A percentile compares a stretch with the other conserved stretches of the same genome.
phyloP scores from a whole-genome alignment of 345 rosid species.

The Clarkia xantiana region DNA sequence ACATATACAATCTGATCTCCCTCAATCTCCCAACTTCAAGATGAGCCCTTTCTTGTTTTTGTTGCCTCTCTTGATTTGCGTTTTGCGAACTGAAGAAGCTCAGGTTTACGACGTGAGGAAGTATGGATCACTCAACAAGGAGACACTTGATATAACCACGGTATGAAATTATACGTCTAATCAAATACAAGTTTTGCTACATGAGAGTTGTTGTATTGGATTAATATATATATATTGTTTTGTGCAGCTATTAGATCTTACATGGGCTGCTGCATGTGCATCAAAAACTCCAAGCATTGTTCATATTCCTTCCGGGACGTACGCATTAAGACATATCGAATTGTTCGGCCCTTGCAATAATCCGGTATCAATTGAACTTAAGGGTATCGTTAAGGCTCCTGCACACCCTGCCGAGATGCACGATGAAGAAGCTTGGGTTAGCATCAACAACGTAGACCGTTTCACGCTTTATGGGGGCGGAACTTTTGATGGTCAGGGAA shows the following conservation, averaged over 20 bases:
- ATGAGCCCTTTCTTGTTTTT: too few species aligned
- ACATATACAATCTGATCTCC: too few species aligned
- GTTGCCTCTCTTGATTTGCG: too few species aligned
- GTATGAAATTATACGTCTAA: too few species aligned
- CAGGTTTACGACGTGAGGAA: too few species aligned
- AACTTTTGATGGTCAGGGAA: constrained; percentile 50
- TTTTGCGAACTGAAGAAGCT: too few species aligned
- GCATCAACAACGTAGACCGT: constrained; percentile 17
- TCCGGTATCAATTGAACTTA: constrained; percentile 9
- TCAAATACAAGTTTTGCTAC: too few species aligned
- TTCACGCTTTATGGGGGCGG: constrained; percentile 39
- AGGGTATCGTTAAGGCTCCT: constrained; percentile 34
- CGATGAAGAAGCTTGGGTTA: constrained; percentile 36
- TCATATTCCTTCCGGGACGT: constrained; percentile 30
- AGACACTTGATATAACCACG: too few species aligned
- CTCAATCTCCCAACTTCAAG: too few species aligned
- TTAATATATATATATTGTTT: too few species aligned
- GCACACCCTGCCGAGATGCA: constrained; percentile 14
- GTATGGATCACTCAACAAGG: too few species aligned
- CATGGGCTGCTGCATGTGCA: constrained; percentile 40
- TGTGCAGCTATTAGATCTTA: constrained; percentile 17
- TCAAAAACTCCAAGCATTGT: constrained; percentile 18
- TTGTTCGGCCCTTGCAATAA: constrained; percentile 37
- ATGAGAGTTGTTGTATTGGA: too few species aligned
- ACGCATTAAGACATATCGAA: constrained; percentile 8